Conservation (phyloP, 2,329 filamentous ascomycete genomes). For the Aspergillus sp. region DNA sequence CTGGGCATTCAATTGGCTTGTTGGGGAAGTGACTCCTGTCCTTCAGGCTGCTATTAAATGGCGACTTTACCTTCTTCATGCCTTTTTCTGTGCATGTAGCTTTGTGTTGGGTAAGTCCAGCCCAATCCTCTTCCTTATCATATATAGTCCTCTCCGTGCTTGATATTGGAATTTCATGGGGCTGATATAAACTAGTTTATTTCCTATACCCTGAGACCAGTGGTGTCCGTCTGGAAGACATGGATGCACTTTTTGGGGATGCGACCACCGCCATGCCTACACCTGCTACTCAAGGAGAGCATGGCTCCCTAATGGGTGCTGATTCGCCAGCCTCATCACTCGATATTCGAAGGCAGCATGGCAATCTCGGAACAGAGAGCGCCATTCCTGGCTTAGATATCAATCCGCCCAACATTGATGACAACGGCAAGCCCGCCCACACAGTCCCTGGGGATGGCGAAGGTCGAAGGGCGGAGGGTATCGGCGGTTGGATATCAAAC, state of each 20-base stretch:
- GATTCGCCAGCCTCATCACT: conserved; percentile 74
- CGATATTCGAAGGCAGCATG: conserved; percentile 50
- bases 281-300: conserved; percentile 67
- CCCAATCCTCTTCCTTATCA: background rate
- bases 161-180: background rate
- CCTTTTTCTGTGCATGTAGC: conserved; percentile 91
- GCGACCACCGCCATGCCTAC: conserved; percentile 76
- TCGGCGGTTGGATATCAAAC: conserved; percentile 62
- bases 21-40: conserved; percentile 89
- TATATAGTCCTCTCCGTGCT: too few relatives aligned
- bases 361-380: conserved; percentile 50
- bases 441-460: conserved; percentile 27
- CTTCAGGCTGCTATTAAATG: conserved; percentile 87
- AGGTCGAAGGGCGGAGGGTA: conserved; percentile 42
- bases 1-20: conserved; percentile 97
- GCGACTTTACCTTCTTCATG: conserved; percentile 89
- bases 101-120: conserved; percentile 80
- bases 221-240: conserved; percentile 89
- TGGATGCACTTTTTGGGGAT: conserved; percentile 91
- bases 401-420: conserved; percentile 59
- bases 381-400: conserved; percentile 76
- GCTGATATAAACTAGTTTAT: conserved; percentile 56
- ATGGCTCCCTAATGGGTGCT: conserved; percentile 68
- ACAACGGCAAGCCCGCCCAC: conserved; percentile 43
- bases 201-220: conserved; percentile 97